Evolutionary conservation across 1,139 yeast genomes (phyloP).

Genomic region (Yamadazyma friedrichii): DNA sequence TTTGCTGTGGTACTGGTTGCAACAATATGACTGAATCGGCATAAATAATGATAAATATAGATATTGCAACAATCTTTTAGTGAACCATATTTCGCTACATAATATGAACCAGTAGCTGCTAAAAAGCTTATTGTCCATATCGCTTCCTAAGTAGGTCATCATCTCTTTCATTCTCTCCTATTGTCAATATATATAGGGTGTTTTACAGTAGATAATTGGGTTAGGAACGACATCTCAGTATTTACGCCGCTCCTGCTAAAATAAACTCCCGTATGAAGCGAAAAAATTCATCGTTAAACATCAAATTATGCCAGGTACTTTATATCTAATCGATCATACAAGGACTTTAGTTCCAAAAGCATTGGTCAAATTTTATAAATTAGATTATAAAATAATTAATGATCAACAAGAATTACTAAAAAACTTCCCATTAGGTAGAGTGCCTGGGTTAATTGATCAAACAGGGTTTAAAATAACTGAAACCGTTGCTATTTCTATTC

Average conservation of each 20-base stretch:
- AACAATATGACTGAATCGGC: too few species aligned
- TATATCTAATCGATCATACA: slow-evolving; percentile 51
- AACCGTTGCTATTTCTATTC: slow-evolving; percentile 65
- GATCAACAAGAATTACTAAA: slow-evolving; percentile 46
- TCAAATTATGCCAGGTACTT: slow-evolving; percentile 62
- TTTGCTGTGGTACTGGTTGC: too few species aligned
- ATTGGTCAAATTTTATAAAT: slow-evolving; percentile 65
- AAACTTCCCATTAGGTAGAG: slow-evolving; percentile 68
- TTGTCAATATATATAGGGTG: too few species aligned
- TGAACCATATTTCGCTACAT: too few species aligned
- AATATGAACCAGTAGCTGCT: too few species aligned
- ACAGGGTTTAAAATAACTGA: slow-evolving; percentile 81
- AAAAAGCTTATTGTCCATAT: too few species aligned
- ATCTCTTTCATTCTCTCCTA: too few species aligned
- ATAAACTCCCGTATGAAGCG: not conserved
- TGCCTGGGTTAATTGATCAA: slow-evolving; percentile 79
- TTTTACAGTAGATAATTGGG: too few species aligned
- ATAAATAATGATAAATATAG: too few species aligned
- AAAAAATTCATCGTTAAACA: not conserved
- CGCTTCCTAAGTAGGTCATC: too few species aligned
- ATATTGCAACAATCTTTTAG: too few species aligned
- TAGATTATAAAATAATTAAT: slow-evolving; percentile 63
- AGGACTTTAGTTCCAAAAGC: slow-evolving; percentile 42
- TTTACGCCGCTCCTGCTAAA: not conserved
- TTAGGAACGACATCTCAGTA: not conserved